Conservation (phyloP, 179 eudicot species). For the Corrigiola litoralis region DNA sequence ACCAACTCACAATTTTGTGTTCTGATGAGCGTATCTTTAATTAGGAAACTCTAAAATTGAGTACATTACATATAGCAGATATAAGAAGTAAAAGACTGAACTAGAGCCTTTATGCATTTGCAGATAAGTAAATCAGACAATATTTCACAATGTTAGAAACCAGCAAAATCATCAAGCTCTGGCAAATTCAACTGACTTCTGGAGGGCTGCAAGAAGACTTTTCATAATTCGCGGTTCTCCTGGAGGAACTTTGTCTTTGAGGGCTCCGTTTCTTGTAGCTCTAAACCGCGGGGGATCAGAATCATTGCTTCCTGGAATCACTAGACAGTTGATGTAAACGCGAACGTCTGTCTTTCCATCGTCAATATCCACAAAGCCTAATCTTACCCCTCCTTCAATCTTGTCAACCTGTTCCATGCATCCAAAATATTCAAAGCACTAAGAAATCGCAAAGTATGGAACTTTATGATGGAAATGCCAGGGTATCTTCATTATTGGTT, state of each 20-base stretch:
- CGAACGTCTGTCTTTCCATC: conserved; percentile 52
- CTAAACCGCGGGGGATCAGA: conserved; percentile 42
- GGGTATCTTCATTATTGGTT: no score
- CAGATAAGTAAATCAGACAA: no score
- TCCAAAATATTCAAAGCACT: neutral
- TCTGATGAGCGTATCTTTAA: no score
- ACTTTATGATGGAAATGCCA: no score
- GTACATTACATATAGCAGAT: no score
- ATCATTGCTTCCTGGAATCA: conserved; percentile 40
- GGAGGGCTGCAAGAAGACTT: conserved; percentile 63
- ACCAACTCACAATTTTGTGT: no score
- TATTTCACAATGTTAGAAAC: no score
- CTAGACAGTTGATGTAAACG: conserved; percentile 75
- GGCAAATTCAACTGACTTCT: conserved; percentile 63
- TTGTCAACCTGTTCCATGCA: conserved; percentile 70
- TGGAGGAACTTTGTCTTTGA: conserved; percentile 56
- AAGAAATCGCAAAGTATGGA: neutral
- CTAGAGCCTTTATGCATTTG: no score
- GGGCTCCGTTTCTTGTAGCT: conserved; percentile 71
- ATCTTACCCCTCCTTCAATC: conserved; percentile 75
- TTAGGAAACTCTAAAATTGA: no score
- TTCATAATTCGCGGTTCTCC: conserved; percentile 93
- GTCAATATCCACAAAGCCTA: conserved; percentile 68
- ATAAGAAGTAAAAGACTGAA: no score
- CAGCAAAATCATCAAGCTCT: conserved; percentile 27